These are phyloP conservation scores for Polygonum maritimum DNA, from an alignment of 148 eudicot genomes.

Conservation along the genomic window DNA sequence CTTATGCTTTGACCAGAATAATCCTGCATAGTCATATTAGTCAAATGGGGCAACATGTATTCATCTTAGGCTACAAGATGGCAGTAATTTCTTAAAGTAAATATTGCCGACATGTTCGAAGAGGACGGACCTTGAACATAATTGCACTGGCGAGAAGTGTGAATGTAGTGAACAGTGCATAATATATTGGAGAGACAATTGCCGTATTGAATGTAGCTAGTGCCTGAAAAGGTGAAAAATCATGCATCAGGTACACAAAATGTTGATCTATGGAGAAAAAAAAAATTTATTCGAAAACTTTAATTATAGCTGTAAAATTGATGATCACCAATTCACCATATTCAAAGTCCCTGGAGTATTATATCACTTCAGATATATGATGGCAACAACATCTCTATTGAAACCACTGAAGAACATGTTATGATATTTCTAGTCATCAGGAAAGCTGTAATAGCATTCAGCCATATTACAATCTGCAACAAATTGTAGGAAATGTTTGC, in stretches of 20 bases:
- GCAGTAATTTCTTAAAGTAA: background rate
- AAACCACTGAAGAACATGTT: background rate
- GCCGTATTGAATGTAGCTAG: conserved; percentile 59
- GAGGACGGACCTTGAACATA: conserved; percentile 46
- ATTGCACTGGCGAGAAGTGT: conserved; percentile 64
- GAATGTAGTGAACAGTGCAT: conserved; percentile 63
- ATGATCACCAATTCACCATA: background rate
- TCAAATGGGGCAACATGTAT: background rate
- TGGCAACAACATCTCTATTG: background rate
- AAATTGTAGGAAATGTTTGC: background rate
- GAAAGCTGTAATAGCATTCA: background rate
- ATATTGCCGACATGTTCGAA: background rate
- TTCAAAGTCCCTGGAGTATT: background rate
- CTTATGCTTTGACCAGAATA: conserved; percentile 64
- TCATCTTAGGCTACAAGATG: background rate
- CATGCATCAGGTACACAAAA: background rate
- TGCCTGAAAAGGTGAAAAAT: conserved; percentile 27
- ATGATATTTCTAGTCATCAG: background rate
- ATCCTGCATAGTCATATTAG: conserved; percentile 23
- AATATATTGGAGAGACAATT: conserved; percentile 62
- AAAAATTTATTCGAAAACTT: background rate
- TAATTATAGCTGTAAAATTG: no score
- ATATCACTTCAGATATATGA: background rate
- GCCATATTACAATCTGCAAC: background rate
- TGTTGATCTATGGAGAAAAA: background rate